A percentile compares a stretch with the other conserved stretches of the same genome.
Evolutionary conservation across 2,329 filamentous ascomycete species (phyloP).

Genomic region (Lithohypha guttulata): DNA sequence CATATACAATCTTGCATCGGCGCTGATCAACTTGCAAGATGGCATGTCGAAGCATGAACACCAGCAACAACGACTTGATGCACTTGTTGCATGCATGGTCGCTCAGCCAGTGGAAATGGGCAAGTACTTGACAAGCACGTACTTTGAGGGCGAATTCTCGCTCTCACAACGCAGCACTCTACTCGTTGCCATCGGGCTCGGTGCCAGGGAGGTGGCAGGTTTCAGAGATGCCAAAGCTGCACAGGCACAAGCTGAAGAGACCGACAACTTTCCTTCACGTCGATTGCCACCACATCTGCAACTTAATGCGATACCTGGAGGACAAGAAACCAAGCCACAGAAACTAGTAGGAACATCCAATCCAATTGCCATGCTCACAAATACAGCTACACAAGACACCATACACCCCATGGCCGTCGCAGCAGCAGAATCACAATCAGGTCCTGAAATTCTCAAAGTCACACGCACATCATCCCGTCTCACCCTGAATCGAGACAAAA

Average conservation of each 20-base stretch:
- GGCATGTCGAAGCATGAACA: constrained; percentile 71
- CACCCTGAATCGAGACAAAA: constrained; percentile 52
- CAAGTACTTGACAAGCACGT: constrained; percentile 71
- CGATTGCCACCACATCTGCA: constrained; percentile 60
- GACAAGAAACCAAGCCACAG: not conserved
- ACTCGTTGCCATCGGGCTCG: constrained; percentile 69
- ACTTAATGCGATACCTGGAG: not conserved
- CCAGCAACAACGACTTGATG: constrained; percentile 61
- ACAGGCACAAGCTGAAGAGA: constrained; percentile 27
- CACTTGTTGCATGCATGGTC: constrained; percentile 70
- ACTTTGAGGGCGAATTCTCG: constrained; percentile 88
- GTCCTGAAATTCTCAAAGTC: constrained; percentile 77
- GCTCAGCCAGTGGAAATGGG: constrained; percentile 68
- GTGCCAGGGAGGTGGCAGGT: constrained; percentile 75
- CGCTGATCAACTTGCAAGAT: constrained; percentile 72
- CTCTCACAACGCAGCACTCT: constrained; percentile 72
- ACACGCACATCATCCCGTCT: constrained; percentile 6
- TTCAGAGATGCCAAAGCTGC: constrained; percentile 44
- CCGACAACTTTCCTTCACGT: constrained; percentile 64
- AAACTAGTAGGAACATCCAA: constrained; percentile 36
- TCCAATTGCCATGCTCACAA: constrained; percentile 59
- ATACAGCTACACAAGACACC: constrained; percentile 57
- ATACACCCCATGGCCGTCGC: constrained; percentile 71
- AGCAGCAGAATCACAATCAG: constrained; percentile 67
- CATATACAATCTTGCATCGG: constrained; percentile 64